Evolutionary conservation across 129 eudicot species (phyloP).

Genomic region (Saposhnikovia divaricata): DNA sequence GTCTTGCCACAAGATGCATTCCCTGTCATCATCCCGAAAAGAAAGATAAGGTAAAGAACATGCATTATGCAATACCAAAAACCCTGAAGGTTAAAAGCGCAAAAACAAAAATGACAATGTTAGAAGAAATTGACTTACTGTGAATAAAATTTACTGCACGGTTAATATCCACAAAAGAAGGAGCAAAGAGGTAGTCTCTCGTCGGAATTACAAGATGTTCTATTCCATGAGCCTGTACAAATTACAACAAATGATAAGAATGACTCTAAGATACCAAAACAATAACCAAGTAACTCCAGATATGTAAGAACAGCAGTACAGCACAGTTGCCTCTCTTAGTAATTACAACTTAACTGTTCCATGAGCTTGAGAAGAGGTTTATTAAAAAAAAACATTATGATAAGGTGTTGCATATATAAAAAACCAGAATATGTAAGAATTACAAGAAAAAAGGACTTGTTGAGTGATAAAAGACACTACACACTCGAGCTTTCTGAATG

Average conservation of each 20-base stretch:
- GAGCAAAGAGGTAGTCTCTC: slow-evolving; percentile 90
- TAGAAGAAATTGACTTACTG: slow-evolving; percentile 31
- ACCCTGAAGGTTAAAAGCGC: background rate
- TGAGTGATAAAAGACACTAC: background rate
- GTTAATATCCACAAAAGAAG: slow-evolving; percentile 73
- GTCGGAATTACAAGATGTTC: slow-evolving; percentile 94
- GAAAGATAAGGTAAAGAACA: background rate
- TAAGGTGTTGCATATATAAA: background rate
- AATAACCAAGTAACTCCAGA: background rate
- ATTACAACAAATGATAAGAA: background rate
- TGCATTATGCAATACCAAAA: background rate
- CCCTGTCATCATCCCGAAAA: slow-evolving; percentile 27
- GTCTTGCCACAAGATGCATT: slow-evolving; percentile 62
- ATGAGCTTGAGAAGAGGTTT: background rate
- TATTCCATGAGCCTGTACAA: slow-evolving; percentile 63
- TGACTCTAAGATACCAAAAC: background rate
- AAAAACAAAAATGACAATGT: background rate
- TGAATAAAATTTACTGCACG: slow-evolving; percentile 84
- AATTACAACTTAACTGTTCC: background rate
- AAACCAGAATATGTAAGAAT: background rate
- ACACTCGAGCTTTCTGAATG: background rate
- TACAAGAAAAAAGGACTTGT: background rate
- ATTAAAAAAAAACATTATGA: too few species aligned
- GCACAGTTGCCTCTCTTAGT: background rate
- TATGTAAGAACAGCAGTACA: background rate